Percentiles rank a stretch among this genome's conserved stretches.
Evolutionary conservation across 176 grass and related monocot genomes (phyloP).

Genomic region (Poa pratensis): DNA sequence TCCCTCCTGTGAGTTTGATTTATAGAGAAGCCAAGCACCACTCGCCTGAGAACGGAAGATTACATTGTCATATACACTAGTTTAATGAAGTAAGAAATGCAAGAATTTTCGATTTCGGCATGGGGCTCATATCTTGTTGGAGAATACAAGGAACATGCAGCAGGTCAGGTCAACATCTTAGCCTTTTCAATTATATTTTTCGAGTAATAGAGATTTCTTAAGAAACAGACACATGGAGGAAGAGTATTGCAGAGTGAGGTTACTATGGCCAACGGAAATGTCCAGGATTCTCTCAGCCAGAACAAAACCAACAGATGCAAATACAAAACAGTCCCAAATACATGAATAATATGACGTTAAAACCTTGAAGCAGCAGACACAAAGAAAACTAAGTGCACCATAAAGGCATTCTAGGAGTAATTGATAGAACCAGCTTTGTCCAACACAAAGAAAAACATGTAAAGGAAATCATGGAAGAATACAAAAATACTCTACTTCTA

Average conservation of each 20-base stretch:
- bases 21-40: constrained; percentile 95
- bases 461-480: not conserved
- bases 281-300: not conserved
- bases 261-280: not conserved
- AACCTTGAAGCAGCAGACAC: not conserved
- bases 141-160: constrained; percentile 4
- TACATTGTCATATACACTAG: not conserved
- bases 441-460: constrained; percentile 8
- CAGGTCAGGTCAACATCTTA: not conserved
- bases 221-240: constrained; percentile 11
- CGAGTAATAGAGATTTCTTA: not conserved
- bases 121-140: not conserved
- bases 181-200: not conserved
- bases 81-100: constrained; percentile 20
- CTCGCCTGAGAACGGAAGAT: constrained; percentile 61
- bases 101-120: not conserved
- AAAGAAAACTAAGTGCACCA: constrained; percentile 1
- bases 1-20: constrained; percentile 76
- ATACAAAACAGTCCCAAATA: not conserved
- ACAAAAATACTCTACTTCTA: not conserved
- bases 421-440: not conserved
- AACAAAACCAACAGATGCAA: not conserved
- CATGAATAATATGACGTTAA: not conserved
- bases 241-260: not conserved
- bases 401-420: not conserved